Conservation (phyloP, 345 rosid species). For the Camelina sativa region DNA sequence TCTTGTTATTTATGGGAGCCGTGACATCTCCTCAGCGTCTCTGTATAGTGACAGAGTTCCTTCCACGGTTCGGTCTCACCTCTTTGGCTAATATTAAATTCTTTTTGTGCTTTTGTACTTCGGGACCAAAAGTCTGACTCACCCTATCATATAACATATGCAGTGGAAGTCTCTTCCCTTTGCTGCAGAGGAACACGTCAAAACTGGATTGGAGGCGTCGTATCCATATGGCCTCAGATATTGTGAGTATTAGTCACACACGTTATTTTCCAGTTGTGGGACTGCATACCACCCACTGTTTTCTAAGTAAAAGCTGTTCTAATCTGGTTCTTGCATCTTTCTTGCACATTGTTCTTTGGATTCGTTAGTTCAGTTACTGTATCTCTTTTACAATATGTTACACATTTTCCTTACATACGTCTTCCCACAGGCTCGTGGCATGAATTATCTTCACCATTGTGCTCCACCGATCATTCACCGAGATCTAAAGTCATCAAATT, state of each 20-base stretch:
- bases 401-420: slow-evolving; percentile 21
- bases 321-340: slow-evolving; percentile 12
- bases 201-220: slow-evolving; percentile 94
- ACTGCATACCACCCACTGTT: slow-evolving; percentile 4
- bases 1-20: slow-evolving; percentile 95
- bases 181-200: slow-evolving; percentile 77
- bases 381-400: slow-evolving; percentile 13
- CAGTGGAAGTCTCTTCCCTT: slow-evolving; percentile 95
- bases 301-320: slow-evolving; percentile 17
- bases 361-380: background rate
- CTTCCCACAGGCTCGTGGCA: slow-evolving; percentile 67
- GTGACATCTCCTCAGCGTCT: slow-evolving; percentile 93
- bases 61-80: slow-evolving; percentile 75
- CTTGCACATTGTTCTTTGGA: background rate
- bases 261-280: slow-evolving; percentile 1
- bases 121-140: slow-evolving; percentile 19
- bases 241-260: slow-evolving; percentile 57
- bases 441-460: slow-evolving; percentile 90
- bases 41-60: slow-evolving; percentile 97
- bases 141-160: slow-evolving; percentile 36
- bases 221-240: slow-evolving; percentile 82
- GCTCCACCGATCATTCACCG: slow-evolving; percentile 97
- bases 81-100: slow-evolving; percentile 22
- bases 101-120: slow-evolving; percentile 6
- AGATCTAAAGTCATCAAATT: slow-evolving; percentile 95